These are phyloP conservation scores for Monilinia vaccinii-corymbosi DNA, from an alignment of 2,329 filamentous ascomycete genomes.

Conservation along the genomic window DNA sequence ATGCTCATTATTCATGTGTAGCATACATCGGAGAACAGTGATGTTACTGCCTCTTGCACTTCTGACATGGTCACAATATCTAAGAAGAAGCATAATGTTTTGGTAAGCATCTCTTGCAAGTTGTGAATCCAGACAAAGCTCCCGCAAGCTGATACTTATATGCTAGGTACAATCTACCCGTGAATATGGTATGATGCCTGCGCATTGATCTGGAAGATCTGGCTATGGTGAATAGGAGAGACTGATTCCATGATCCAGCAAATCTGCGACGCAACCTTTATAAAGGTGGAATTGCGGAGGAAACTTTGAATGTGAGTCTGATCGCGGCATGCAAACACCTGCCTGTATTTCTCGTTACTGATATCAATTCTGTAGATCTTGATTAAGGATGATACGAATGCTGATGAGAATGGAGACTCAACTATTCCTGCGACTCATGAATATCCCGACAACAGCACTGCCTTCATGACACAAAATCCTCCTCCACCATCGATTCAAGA, in stretches of 20 bases:
- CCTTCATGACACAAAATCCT: slow-evolving; percentile 13
- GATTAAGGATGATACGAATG: slow-evolving; percentile 18
- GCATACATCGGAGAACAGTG: slow-evolving; percentile 31
- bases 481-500: slow-evolving; percentile 13
- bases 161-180: slow-evolving; percentile 29
- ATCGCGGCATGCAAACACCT: background rate
- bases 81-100: slow-evolving; percentile 50
- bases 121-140: background rate
- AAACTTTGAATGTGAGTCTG: slow-evolving; percentile 33
- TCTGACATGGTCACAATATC: slow-evolving; percentile 43
- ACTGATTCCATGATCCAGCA: slow-evolving; percentile 17
- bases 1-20: slow-evolving; percentile 20
- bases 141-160: slow-evolving; percentile 9
- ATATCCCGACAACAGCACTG: slow-evolving; percentile 10
- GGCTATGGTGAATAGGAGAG: background rate
- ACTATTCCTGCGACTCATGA: slow-evolving; percentile 11
- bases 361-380: slow-evolving; percentile 20
- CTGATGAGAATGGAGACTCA: slow-evolving; percentile 11
- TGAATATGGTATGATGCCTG: slow-evolving; percentile 43
- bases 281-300: slow-evolving; percentile 39
- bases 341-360: slow-evolving; percentile 8
- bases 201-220: background rate
- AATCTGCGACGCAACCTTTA: slow-evolving; percentile 41
- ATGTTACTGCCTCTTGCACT: slow-evolving; percentile 30
- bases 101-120: slow-evolving; percentile 35